Evolutionary conservation across 495 filamentous ascomycete species (phyloP).

Genomic region (Annulohypoxylon maeteangense): DNA sequence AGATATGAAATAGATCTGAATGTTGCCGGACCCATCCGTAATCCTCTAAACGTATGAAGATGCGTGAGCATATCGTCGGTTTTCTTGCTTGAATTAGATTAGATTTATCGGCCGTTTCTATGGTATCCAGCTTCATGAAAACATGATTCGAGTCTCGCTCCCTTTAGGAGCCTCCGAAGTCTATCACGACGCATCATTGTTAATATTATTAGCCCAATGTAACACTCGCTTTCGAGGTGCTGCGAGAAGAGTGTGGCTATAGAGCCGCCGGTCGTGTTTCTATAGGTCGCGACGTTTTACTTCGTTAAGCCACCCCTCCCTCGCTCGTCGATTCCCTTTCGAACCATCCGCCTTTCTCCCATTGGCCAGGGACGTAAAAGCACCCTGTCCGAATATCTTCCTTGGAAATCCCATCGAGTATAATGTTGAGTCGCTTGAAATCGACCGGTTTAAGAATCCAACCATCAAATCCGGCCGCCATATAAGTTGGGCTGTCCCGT

Average conservation of each 20-base stretch:
- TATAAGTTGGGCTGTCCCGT: slow-evolving; percentile 72
- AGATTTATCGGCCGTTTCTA: not conserved
- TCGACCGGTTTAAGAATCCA: slow-evolving; percentile 86
- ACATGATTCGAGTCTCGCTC: not conserved
- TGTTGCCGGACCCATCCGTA: not conserved
- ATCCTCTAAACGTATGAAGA: not conserved
- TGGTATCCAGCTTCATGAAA: not conserved
- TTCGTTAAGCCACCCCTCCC: not conserved
- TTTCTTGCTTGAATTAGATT: not conserved
- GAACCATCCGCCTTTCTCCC: slow-evolving; percentile 83
- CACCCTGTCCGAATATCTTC: slow-evolving; percentile 56
- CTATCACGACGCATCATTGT: not conserved
- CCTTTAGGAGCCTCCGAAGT: not conserved
- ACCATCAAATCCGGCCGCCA: slow-evolving; percentile 87
- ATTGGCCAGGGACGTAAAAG: slow-evolving; percentile 70
- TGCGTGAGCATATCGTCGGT: not conserved
- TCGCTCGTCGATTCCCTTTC: not conserved
- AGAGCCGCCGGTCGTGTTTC: not conserved
- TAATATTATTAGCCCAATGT: not conserved
- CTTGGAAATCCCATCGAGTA: slow-evolving; percentile 69
- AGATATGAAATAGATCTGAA: not conserved
- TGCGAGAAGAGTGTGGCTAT: not conserved
- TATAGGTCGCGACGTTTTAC: not conserved
- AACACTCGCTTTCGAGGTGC: not conserved
- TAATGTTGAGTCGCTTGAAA: slow-evolving; percentile 71